phyloP scores from a whole-genome alignment of 2,329 filamentous ascomycete genomes.

The Scopulariopsis brevicaulis region DNA sequence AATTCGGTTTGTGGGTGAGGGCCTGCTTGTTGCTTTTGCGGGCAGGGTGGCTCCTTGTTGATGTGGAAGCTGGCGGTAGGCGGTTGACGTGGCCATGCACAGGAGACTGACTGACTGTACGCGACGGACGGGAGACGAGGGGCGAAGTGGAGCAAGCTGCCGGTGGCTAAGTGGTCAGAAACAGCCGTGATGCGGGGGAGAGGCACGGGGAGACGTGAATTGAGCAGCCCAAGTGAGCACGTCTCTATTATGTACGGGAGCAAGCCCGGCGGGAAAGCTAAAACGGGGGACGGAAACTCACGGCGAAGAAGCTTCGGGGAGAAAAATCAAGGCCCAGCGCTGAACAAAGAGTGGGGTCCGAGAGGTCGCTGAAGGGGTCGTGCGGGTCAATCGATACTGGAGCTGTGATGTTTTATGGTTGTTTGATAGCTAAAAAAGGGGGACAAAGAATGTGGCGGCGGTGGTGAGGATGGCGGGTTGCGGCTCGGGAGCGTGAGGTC shows the following conservation, averaged over 20 bases:
- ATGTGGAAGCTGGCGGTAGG: not conserved
- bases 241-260: not conserved
- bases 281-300: not conserved
- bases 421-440: not conserved
- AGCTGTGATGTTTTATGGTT: slow-evolving; percentile 1
- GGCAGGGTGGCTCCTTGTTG: not conserved
- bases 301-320: not conserved
- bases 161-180: not conserved
- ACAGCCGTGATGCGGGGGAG: not conserved
- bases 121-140: not conserved
- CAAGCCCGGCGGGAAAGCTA: not conserved
- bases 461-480: not conserved
- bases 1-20: not conserved
- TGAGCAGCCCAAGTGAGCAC: not conserved
- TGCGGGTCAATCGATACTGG: slow-evolving; percentile 3
- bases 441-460: slow-evolving; percentile 3
- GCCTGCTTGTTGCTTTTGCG: not conserved
- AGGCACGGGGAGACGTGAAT: not conserved
- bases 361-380: not conserved
- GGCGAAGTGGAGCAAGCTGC: not conserved
- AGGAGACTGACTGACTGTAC: not conserved
- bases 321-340: not conserved
- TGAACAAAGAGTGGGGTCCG: not conserved
- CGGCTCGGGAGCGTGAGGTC: not conserved
- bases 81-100: not conserved